Conservation (phyloP, 2,329 filamentous ascomycete species). For the Fusarium staphyleae region DNA sequence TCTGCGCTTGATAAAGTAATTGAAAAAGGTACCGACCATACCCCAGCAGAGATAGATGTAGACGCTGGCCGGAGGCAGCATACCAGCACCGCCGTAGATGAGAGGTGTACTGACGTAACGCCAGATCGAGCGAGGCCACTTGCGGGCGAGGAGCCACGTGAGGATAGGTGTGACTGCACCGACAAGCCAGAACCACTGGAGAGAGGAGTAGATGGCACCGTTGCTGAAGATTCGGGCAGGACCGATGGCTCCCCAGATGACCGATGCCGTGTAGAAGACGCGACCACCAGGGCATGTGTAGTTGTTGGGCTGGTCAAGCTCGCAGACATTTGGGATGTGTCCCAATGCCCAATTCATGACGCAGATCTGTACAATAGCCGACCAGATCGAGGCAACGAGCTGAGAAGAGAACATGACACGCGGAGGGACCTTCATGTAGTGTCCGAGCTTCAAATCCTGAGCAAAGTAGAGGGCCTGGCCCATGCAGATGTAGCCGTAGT, state of each 20-base stretch:
- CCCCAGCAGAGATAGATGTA: slow-evolving; percentile 78
- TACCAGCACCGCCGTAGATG: slow-evolving; percentile 69
- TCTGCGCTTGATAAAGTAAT: slow-evolving; percentile 69
- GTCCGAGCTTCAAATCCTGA: slow-evolving; percentile 71
- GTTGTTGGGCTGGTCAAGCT: slow-evolving; percentile 57
- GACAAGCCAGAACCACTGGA: slow-evolving; percentile 76
- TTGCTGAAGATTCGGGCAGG: slow-evolving; percentile 73
- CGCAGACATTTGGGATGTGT: slow-evolving; percentile 69
- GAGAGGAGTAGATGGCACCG: slow-evolving; percentile 65
- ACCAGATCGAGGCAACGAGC: slow-evolving; percentile 66
- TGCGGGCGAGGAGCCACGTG: slow-evolving; percentile 68
- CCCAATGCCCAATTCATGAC: slow-evolving; percentile 72
- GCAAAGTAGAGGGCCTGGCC: slow-evolving; percentile 69
- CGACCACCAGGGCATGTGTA: slow-evolving; percentile 64
- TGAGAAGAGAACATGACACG: slow-evolving; percentile 69
- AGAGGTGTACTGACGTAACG: slow-evolving; percentile 73
- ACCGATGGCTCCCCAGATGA: slow-evolving; percentile 78
- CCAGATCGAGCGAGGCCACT: slow-evolving; percentile 66
- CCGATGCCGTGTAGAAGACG: slow-evolving; percentile 71
- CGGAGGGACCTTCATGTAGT: slow-evolving; percentile 72
- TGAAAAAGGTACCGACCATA: slow-evolving; percentile 71
- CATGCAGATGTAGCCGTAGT: slow-evolving; percentile 75
- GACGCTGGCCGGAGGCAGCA: slow-evolving; percentile 73
- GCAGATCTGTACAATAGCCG: slow-evolving; percentile 66
- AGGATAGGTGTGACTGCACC: slow-evolving; percentile 68